Evolutionary conservation across 202 grass and related monocot genomes (phyloP).

Genomic region (Panicum hallii): DNA sequence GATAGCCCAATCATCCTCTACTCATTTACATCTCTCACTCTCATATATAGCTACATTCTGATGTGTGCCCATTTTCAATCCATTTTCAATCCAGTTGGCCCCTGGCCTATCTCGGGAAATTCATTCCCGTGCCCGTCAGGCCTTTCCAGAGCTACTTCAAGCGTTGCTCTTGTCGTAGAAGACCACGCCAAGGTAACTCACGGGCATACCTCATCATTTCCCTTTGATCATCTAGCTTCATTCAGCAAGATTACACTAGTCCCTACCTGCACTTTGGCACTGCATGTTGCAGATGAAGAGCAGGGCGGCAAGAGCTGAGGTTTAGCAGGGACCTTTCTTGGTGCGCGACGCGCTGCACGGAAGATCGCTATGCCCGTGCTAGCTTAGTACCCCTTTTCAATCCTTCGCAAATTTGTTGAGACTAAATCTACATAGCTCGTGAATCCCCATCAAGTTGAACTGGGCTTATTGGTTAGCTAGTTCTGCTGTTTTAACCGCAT

Average conservation of each 20-base stretch:
- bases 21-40: neutral
- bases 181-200: conserved; percentile 48
- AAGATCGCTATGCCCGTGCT: too few species aligned
- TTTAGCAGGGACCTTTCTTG: neutral
- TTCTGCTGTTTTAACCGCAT: too few species aligned
- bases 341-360: too few species aligned
- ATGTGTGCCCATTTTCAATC: conserved; percentile 24
- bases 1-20: neutral
- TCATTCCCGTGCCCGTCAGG: conserved; percentile 60
- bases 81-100: conserved; percentile 66
- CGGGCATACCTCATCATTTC: neutral
- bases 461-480: too few species aligned
- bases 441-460: too few species aligned
- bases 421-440: too few species aligned
- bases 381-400: too few species aligned
- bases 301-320: conserved; percentile 27
- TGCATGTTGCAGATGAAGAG: conserved; percentile 47
- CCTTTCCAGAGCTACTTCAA: conserved; percentile 57
- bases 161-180: conserved; percentile 41
- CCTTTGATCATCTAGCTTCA: neutral
- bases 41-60: conserved; percentile 12
- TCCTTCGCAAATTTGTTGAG: too few species aligned
- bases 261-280: neutral
- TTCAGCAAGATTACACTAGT: neutral
- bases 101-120: conserved; percentile 62